Base-by-base conservation (phyloP, 352 stramenopile species). In the Phytophthora tentaculata region DNA sequence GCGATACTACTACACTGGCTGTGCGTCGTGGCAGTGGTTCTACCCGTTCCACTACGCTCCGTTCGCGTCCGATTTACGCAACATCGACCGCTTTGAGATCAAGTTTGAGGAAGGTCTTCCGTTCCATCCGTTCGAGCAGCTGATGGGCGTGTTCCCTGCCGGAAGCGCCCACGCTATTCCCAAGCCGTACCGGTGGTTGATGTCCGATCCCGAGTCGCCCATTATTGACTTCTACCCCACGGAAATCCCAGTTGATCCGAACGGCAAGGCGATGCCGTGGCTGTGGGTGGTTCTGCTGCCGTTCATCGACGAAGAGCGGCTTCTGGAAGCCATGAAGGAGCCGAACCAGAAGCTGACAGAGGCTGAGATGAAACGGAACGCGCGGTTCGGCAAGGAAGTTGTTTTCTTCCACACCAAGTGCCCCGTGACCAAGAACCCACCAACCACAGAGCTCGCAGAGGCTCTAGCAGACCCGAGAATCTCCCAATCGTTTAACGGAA, bases 1-100 rank as follows among this genome's bases (percentile, higher is more conserved):
- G 74, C 92, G 94, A 23, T 99, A 99, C 82, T 99, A 99, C 76
- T 99, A 99, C 79, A 92, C 90, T 54, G 98, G 98, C 1, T 99
- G 98, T 75, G 97, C 98, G 49, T 99, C 92, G 58, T 99, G 98
- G 98, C 90, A 97, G 45, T 99, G 98, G 98, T 99, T 99, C 74
- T 99, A 98, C 76, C 98, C 97, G 2, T 99, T 99, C 78, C 98
- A 99, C 76, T 99, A 99, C 81, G 96, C 97, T 0, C 96, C 96
- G 3, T 96, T 98, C 45, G 88, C 96, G 22, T 97, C 88, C 0
- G 96, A 98, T 70, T 76, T 98, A 67, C 91, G 80, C 41, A 94
- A 96, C 61, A 91, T 98, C 32, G 86, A 94, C 57, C 77, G 84
- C 3, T 92, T 92, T 24, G 83, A 87, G 57, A 98, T 99, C 60